Percentiles rank a stretch among this genome's conserved stretches.
Conservation (phyloP, 371 early-diverging fungal species). For the Furculomyces boomerangus region DNA sequence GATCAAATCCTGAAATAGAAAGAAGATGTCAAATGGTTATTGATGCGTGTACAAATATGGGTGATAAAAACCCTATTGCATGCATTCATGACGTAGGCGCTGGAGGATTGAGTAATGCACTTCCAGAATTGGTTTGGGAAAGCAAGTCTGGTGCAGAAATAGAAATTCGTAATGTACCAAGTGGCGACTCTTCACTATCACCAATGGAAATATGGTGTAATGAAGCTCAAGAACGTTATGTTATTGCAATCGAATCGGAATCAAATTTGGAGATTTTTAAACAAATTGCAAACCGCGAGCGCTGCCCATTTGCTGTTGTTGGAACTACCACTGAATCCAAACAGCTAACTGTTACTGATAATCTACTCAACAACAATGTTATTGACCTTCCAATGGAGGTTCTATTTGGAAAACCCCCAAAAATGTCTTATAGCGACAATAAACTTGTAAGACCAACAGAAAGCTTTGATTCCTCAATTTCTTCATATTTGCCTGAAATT, state of each 20-base stretch:
- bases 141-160: slow-evolving; percentile 74
- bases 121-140: slow-evolving; percentile 94
- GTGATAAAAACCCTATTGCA: slow-evolving; percentile 59
- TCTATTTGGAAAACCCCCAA: slow-evolving; percentile 90
- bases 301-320: slow-evolving; percentile 80
- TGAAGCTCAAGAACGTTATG: slow-evolving; percentile 94
- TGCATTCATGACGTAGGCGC: slow-evolving; percentile 97
- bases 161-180: slow-evolving; percentile 71
- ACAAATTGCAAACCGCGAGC: slow-evolving; percentile 69
- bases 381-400: slow-evolving; percentile 91
- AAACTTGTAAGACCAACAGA: slow-evolving; percentile 31
- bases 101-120: slow-evolving; percentile 90
- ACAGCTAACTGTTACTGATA: slow-evolving; percentile 61
- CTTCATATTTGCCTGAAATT: slow-evolving; percentile 24
- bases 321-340: slow-evolving; percentile 78
- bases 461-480: slow-evolving; percentile 41
- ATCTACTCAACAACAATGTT: slow-evolving; percentile 27
- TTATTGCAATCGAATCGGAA: slow-evolving; percentile 61
- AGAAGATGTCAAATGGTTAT: slow-evolving; percentile 91
- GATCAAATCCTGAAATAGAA: slow-evolving; percentile 96
- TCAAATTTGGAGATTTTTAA: slow-evolving; percentile 40
- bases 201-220: slow-evolving; percentile 99
- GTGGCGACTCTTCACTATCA: slow-evolving; percentile 77
- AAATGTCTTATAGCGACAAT: slow-evolving; percentile 56
- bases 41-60: slow-evolving; percentile 73